Base-by-base conservation (phyloP, 306 rosid genomes). In the Inga oerstediana region DNA sequence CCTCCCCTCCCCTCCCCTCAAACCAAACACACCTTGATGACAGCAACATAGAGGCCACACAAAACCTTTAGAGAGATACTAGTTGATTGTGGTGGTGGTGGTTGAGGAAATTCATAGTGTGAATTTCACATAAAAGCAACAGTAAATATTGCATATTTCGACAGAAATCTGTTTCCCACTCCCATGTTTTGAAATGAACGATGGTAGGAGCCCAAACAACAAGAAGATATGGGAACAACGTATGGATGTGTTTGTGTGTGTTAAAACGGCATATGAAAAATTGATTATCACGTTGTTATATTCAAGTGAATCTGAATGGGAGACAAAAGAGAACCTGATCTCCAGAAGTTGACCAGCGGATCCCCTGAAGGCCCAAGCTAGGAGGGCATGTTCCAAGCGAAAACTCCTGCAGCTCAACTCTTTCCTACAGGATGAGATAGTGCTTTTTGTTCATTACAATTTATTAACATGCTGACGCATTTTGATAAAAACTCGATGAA, bases 361-460 rank as follows among this genome's bases (percentile, higher is more conserved):
- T 89, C 85, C 99, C 98, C 45, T 91, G 96, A 85, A 88, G 92
- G 48, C 97, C 99, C 90, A 96, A 86, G 89, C 82, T 80, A 54
- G 99, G 99, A 71, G 99, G 97, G 81, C 90, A 78, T 79, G 94
- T 89, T 61, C 99, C 99, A 66, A 93, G 89, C 69, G 98, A 91
- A 84, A 93, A 92, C 65, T 86, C 93, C 80, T 56, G 93, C 79
- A 96, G 51, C 76, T 96, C 98, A 82, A 96, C 79, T 81, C 77
- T 91, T 83, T 96, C 98, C 99, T 96, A 70, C 77, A 91, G 2
- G 72, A 85, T 2, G 52, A 85, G 66, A 52, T 52, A 64, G 24
- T 46, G 79, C 58, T 82, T 64, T 72, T 65, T 49, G 70, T 46
- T 84, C 75, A 75, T 84, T 66, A 56, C 35, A 66, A 54, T 37